A percentile compares a stretch with the other conserved stretches of the same genome.
phyloP scores from a whole-genome alignment of 108 stramenopile species.

The Cylindrotheca closterium region DNA sequence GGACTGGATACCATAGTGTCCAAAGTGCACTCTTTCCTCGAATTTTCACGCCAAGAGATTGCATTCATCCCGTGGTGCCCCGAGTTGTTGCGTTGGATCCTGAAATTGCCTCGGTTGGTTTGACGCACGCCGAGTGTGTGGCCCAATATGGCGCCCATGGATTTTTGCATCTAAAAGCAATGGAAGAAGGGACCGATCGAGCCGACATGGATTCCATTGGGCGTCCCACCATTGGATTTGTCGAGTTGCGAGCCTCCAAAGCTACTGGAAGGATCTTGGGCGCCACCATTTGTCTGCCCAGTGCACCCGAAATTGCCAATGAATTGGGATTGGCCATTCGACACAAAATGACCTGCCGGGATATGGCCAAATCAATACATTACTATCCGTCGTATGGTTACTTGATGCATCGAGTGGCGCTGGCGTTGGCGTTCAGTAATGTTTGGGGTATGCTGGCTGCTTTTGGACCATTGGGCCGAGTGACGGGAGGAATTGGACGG shows the following conservation, averaged over 20 bases:
- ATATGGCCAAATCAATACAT: slow-evolving; percentile 37
- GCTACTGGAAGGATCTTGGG: slow-evolving; percentile 36
- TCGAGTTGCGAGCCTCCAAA: slow-evolving; percentile 38
- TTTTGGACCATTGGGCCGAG: slow-evolving; percentile 23
- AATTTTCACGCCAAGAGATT: slow-evolving; percentile 5
- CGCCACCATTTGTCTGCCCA: slow-evolving; percentile 31
- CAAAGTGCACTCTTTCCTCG: slow-evolving; percentile 24
- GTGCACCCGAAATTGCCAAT: slow-evolving; percentile 51
- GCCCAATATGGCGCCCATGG: slow-evolving; percentile 32
- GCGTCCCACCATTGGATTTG: slow-evolving; percentile 25
- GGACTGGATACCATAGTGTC: slow-evolving; percentile 50
- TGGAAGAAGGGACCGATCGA: slow-evolving; percentile 38
- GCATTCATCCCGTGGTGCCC: slow-evolving; percentile 34
- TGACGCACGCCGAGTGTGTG: slow-evolving; percentile 35
- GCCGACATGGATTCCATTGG: slow-evolving; percentile 37
- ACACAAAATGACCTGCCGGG: slow-evolving; percentile 20
- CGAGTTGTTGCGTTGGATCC: slow-evolving; percentile 50
- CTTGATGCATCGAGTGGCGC: slow-evolving; percentile 40
- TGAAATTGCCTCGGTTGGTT: slow-evolving; percentile 45
- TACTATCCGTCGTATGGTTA: slow-evolving; percentile 56
- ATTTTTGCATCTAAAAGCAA: slow-evolving; percentile 18
- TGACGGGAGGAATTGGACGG: slow-evolving; percentile 4
- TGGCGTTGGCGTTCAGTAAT: slow-evolving; percentile 31
- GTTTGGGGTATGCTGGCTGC: slow-evolving; percentile 32
- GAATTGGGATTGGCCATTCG: slow-evolving; percentile 37